Percentiles rank a stretch among this genome's conserved stretches.
phyloP scores from a whole-genome alignment of 179 eudicot species.

The Nepenthes alata region DNA sequence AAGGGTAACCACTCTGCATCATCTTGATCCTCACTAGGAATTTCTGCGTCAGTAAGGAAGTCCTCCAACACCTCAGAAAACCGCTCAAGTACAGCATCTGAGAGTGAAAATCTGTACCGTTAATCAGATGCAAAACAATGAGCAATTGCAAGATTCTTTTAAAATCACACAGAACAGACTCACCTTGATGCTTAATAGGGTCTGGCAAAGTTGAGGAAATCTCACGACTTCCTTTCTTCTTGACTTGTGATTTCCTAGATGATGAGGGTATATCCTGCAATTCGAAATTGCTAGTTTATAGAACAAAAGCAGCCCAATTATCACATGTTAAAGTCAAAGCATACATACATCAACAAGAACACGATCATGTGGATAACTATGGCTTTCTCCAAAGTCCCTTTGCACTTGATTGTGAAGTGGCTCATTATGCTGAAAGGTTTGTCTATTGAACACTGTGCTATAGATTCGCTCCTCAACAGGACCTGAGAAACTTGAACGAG shows the following conservation, averaged over 20 bases:
- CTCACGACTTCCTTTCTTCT: conserved; percentile 60
- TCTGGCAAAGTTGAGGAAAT: conserved; percentile 27
- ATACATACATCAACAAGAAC: conserved; percentile 34
- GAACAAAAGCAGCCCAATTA: conserved; percentile 4
- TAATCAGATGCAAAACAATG: not conserved
- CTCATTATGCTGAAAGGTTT: conserved; percentile 24
- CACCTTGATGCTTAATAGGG: conserved; percentile 60
- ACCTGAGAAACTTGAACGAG: conserved; percentile 80
- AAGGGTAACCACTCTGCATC: conserved; percentile 67
- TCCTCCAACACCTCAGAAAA: conserved; percentile 76
- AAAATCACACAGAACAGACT: conserved; percentile 4
- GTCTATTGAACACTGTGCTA: conserved; percentile 26
- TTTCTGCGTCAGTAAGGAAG: conserved; percentile 66
- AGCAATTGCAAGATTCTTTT: not conserved
- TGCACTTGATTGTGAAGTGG: conserved; percentile 22
- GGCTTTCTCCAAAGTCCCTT: conserved; percentile 27
- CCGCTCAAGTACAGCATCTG: conserved; percentile 52
- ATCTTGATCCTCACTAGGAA: conserved; percentile 59
- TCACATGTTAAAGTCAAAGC: not conserved
- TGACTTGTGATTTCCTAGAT: conserved; percentile 52
- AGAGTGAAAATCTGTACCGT: not conserved
- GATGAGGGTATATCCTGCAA: conserved; percentile 59
- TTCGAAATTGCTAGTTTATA: conserved; percentile 5
- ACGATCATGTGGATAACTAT: conserved; percentile 26
- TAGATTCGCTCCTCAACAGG: conserved; percentile 38